Evolutionary conservation across 306 rosid genomes (phyloP).

Genomic region (Hippophae gyantsensis): DNA sequence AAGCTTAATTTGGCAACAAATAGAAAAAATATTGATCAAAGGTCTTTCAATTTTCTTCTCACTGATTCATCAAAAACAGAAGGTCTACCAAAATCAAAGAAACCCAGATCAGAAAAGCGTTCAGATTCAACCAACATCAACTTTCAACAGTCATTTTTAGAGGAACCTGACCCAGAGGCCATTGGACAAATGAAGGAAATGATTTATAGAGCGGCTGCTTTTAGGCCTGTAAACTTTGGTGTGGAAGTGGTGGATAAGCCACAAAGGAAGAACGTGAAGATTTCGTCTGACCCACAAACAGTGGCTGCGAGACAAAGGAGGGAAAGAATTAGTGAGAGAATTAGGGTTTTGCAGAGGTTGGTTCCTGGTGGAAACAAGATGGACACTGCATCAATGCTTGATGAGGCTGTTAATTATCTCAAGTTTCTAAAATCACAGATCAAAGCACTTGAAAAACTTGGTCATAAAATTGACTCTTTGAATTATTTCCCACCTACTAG

Average conservation of each 20-base stretch:
- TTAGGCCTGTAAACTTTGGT: constrained; percentile 76
- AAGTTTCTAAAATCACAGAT: constrained; percentile 79
- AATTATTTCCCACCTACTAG: constrained; percentile 38
- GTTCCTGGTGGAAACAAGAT: constrained; percentile 97
- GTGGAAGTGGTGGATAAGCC: constrained; percentile 54
- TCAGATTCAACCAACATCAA: constrained; percentile 55
- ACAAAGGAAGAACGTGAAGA: constrained; percentile 72
- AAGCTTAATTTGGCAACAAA: constrained; percentile 26
- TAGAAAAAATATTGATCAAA: constrained; percentile 28
- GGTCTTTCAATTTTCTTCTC: constrained; percentile 74
- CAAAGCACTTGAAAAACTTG: constrained; percentile 61
- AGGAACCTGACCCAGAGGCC: constrained; percentile 78
- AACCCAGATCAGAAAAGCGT: constrained; percentile 32
- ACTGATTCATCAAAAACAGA: constrained; percentile 18
- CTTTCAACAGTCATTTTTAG: constrained; percentile 54
- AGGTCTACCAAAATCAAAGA: constrained; percentile 48
- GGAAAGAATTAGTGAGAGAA: constrained; percentile 74
- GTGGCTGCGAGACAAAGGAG: constrained; percentile 96
- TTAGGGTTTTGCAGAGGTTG: constrained; percentile 76
- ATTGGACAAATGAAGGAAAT: constrained; percentile 94
- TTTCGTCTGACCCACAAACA: constrained; percentile 89
- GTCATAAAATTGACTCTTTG: constrained; percentile 58
- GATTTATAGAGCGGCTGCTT: constrained; percentile 87
- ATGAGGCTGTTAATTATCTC: constrained; percentile 90
- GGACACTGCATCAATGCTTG: constrained; percentile 99